Base-by-base conservation (phyloP, 495 filamentous ascomycete species). In the Hyphodiscus hymeniophilus region DNA sequence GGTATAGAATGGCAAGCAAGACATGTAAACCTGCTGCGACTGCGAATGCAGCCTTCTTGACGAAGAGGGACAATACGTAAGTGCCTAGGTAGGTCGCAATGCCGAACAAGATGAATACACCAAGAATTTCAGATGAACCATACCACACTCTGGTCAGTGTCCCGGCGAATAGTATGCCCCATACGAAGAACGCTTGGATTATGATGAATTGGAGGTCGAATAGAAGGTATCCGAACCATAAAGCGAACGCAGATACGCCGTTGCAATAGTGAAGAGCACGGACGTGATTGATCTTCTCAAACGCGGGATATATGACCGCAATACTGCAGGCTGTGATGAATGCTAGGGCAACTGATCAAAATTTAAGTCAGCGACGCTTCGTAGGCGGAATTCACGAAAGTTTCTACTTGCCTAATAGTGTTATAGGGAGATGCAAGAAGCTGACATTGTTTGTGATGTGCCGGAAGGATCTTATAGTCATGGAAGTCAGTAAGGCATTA, bases 151-250 rank as follows among this genome's bases (percentile, higher is more conserved):
- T 44, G 0, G 44, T 21, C 3, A 47, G 45, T 2, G 42, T 8
- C 18, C 55, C 55, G 7, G 47, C 42, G 17, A 51, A 58, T 3
- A 48, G 7, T 7, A 50, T 20, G 33, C 46, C 50, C 55, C 55
- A 58, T 11, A 58, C 51, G 16, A 54, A 38, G 23, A 54, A 24
- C 3, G 51, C 18, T 23, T 58, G 47, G 18, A 58, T 38, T 8
- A 58, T 28, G 28, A 58, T 58, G 21, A 58, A 21, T 26, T 58
- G 51, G 8, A 51, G 40, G 17, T 58, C 55, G 30, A 58, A 58
- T 16, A 54, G 33, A 7, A 54, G 35, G 21, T 58, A 58, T 17
- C 32, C 55, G 32, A 46, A 23, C 55, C 55, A 54, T 1, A 57
- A 24, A 7, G 55, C 55, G 43, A 51, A 44, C 7, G 55, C 50